phyloP scores from a whole-genome alignment of 2,329 filamentous ascomycete genomes.

The Cadophora luteo-olivacea region DNA sequence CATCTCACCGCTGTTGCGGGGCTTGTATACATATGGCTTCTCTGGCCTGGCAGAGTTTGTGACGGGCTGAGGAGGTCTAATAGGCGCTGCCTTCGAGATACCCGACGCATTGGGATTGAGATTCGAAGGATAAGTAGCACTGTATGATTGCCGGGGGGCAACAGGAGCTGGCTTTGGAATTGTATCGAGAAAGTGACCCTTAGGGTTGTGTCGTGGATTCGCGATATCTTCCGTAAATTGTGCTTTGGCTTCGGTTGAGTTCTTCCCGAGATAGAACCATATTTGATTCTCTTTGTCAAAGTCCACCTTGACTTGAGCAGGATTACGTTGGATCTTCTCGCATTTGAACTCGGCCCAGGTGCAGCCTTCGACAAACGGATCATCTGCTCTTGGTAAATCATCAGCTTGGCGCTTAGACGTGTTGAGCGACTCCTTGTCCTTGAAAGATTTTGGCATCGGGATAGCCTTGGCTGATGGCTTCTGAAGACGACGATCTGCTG shows the following conservation, averaged over 20 bases:
- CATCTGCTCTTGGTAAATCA: conserved; percentile 69
- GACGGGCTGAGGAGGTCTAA: conserved; percentile 41
- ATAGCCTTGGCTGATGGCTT: conserved; percentile 77
- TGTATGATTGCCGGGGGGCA: conserved; percentile 46
- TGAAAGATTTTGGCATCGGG: conserved; percentile 69
- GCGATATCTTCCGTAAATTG: conserved; percentile 84
- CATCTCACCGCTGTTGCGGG: conserved; percentile 41
- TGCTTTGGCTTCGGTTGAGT: conserved; percentile 87
- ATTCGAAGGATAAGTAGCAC: conserved; percentile 42
- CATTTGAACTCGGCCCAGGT: conserved; percentile 83
- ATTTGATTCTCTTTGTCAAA: conserved; percentile 75
- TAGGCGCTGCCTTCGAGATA: conserved; percentile 45
- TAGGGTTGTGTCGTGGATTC: conserved; percentile 66
- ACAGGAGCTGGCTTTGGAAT: conserved; percentile 60
- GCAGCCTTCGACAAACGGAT: conserved; percentile 70
- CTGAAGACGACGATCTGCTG: conserved; percentile 72
- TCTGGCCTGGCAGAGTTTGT: conserved; percentile 45
- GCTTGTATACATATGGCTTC: conserved; percentile 62
- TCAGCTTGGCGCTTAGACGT: conserved; percentile 65
- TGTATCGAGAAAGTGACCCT: conserved; percentile 76
- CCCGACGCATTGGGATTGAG: conserved; percentile 36
- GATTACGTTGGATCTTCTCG: conserved; percentile 61
- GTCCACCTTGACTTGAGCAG: conserved; percentile 72
- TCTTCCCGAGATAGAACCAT: conserved; percentile 87
- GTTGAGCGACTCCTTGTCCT: conserved; percentile 71